Evolutionary conservation across 2,329 filamentous ascomycete species (phyloP).

Genomic region (Emericellopsis atlantica): DNA sequence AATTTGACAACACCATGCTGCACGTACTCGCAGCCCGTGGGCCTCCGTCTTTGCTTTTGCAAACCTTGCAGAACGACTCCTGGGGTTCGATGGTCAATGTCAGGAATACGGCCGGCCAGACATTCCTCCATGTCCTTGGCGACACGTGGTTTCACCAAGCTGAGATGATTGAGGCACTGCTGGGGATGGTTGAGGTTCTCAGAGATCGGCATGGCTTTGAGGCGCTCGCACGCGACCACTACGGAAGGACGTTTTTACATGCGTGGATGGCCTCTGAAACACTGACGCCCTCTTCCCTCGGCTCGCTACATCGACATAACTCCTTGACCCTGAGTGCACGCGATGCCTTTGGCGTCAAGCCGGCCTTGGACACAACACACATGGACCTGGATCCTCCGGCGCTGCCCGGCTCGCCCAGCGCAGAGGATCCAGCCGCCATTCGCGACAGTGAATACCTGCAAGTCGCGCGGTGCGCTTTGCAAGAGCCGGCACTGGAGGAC

Average conservation of each 20-base stretch:
- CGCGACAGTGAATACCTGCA: conserved; percentile 5
- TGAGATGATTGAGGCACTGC: conserved; percentile 13
- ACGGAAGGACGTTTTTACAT: conserved; percentile 41
- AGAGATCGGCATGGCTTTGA: conserved; percentile 9
- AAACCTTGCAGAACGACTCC: conserved; percentile 9
- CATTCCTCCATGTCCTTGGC: conserved; percentile 31
- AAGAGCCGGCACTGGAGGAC: conserved; percentile 11
- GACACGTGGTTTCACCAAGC: conserved; percentile 10
- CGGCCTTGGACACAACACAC: neutral
- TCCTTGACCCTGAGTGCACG: conserved; percentile 20
- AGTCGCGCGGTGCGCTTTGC: conserved; percentile 6
- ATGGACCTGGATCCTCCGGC: neutral
- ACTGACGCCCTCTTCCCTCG: conserved; percentile 13
- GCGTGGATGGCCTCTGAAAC: conserved; percentile 17
- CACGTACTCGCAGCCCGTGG: conserved; percentile 30
- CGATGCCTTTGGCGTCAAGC: conserved; percentile 33
- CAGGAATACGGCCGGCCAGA: conserved; percentile 32
- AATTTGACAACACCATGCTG: conserved; percentile 33
- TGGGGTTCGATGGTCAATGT: conserved; percentile 10
- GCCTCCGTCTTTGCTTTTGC: conserved; percentile 13
- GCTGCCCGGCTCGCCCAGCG: neutral
- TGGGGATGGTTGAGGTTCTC: conserved; percentile 7
- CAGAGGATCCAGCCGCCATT: neutral
- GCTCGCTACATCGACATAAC: conserved; percentile 21
- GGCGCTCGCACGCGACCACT: conserved; percentile 28